Evolutionary conservation across 129 eudicot species (phyloP), one percentile per base, ranked within the genome.

Genomic region (Lonicera japonica): DNA sequence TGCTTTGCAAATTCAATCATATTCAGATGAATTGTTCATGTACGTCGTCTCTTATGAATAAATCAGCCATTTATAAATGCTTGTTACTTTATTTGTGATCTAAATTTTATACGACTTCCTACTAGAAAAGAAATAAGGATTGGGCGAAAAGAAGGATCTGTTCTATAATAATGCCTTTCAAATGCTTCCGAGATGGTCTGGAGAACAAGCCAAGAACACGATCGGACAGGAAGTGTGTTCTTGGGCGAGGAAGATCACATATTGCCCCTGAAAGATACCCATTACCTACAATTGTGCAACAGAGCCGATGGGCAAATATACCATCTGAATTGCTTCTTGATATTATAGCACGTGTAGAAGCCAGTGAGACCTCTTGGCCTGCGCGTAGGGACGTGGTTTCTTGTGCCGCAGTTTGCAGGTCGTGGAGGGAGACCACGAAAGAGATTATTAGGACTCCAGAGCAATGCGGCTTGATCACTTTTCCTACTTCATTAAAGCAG

Each of bases 381-480:
- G 75, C 72, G 5, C 64, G 88, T 40, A 68, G 84, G 61, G 86
- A 75, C 17, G 72, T 81, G 38, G 92, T 88, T 61, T 71, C 75
- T 66, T 88, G 88, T 60, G 96, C 78, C 25, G 73, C 83, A 0
- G 83, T 88, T 61, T 84, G 96, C 58, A 79, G 62, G 64, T 81
- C 71, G 1, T 84, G 96, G 96, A 77, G 92, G 56, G 75, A 71
- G 4, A 57, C 73, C 4, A 51, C 76, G n/a, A 81, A 70, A 60
- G 86, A 84, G 69, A 67, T 84, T 52, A 65, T 81, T 25, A 78
- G 70, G 67, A 81, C 92, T 45, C 92, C 96, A 25, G 84, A 88
- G 54, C 80, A 88, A 74, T 88, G 96, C 55, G 86, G 96, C 46
- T 69, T 84, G 73, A 52, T 88, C 64, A 83, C 95, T 39, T 87